A percentile compares a stretch with the other conserved stretches of the same genome.
phyloP scores from a whole-genome alignment of 2,329 filamentous ascomycete species.

The Stagonosporopsis cucurbitacearum region DNA sequence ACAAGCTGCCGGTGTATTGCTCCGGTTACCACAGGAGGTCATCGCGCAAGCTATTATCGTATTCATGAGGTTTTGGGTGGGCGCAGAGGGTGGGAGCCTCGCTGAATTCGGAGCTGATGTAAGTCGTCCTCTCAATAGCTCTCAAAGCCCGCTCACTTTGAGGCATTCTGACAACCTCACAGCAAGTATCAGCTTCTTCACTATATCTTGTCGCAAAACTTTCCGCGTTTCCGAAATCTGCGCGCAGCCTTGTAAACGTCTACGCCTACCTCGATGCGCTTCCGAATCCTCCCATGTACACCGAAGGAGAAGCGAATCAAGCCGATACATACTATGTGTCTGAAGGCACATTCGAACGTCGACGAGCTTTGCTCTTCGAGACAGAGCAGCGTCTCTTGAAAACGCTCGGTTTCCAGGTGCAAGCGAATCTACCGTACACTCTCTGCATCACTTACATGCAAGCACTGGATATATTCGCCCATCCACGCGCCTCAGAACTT shows the following conservation, averaged over 20 bases:
- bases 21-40: slow-evolving; percentile 83
- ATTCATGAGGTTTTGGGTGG: slow-evolving; percentile 80
- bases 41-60: slow-evolving; percentile 85
- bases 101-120: slow-evolving; percentile 63
- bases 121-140: slow-evolving; percentile 44
- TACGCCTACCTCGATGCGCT: slow-evolving; percentile 80
- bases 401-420: slow-evolving; percentile 79
- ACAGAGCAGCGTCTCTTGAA: slow-evolving; percentile 80
- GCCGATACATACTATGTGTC: slow-evolving; percentile 64
- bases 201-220: slow-evolving; percentile 85
- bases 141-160: background rate
- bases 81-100: slow-evolving; percentile 59
- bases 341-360: slow-evolving; percentile 70
- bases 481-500: slow-evolving; percentile 57
- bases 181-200: slow-evolving; percentile 82
- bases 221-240: slow-evolving; percentile 75
- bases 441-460: slow-evolving; percentile 93
- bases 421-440: slow-evolving; percentile 83
- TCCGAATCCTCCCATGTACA: slow-evolving; percentile 62
- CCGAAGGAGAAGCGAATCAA: slow-evolving; percentile 46
- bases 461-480: slow-evolving; percentile 72
- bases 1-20: slow-evolving; percentile 78
- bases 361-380: slow-evolving; percentile 69
- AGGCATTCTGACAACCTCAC: slow-evolving; percentile 23
- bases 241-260: slow-evolving; percentile 82